Evolutionary conservation across 176 grass and related monocot genomes (phyloP).

Genomic region (Stipa capillata): DNA sequence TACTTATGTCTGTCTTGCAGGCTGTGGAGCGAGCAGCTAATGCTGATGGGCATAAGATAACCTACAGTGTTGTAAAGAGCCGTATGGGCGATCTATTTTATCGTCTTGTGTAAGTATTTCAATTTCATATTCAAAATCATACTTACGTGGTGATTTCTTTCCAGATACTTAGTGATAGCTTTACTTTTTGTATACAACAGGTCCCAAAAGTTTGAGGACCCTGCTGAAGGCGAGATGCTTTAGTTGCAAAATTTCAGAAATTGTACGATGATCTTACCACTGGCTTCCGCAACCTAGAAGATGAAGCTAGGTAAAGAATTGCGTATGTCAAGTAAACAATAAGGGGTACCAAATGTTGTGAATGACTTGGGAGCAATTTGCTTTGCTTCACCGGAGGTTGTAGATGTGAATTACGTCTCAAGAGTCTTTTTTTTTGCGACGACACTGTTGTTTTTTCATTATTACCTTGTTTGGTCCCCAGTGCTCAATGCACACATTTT

Average conservation of each 20-base stretch:
- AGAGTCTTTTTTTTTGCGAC: background rate
- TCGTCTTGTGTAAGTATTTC: constrained; percentile 77
- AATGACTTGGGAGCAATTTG: constrained; percentile 13
- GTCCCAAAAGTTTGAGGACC: constrained; percentile 91
- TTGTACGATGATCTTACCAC: constrained; percentile 70
- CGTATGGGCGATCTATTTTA: constrained; percentile 85
- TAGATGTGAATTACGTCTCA: constrained; percentile 36
- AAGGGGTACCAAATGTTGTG: constrained; percentile 26
- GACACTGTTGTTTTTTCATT: background rate
- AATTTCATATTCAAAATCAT: background rate
- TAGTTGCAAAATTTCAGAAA: constrained; percentile 74
- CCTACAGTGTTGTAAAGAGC: constrained; percentile 79
- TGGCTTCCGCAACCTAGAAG: constrained; percentile 89
- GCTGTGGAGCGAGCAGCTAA: constrained; percentile 80
- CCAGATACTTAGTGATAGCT: background rate
- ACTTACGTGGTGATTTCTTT: background rate
- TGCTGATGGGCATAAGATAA: constrained; percentile 90
- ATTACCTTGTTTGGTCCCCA: constrained; percentile 14
- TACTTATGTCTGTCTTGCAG: constrained; percentile 31
- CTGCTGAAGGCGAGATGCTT: constrained; percentile 70
- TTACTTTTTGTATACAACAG: constrained; percentile 10
- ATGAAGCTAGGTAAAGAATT: constrained; percentile 59
- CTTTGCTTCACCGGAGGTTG: constrained; percentile 29
- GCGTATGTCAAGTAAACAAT: constrained; percentile 19
- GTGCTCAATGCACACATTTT: constrained; percentile 5